Conservation (phyloP, 257 asterid species). For the Solanum habrochaites region DNA sequence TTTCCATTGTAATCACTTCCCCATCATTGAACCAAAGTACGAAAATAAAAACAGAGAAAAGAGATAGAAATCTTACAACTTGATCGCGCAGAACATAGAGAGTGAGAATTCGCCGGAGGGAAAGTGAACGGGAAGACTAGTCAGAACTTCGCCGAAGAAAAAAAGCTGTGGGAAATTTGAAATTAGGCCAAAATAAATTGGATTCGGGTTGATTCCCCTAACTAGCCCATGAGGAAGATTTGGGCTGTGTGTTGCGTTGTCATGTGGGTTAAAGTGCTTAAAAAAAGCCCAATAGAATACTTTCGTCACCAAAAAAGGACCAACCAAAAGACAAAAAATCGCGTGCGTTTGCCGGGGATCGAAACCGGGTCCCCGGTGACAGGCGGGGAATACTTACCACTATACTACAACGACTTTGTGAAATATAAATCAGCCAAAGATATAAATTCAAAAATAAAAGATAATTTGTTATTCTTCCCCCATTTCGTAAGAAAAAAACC, state of each 20-base stretch:
- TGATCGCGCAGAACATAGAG: neutral
- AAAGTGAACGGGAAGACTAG: neutral
- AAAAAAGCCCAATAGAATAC: neutral
- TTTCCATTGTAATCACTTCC: no score
- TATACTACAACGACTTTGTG: constrained; percentile 66
- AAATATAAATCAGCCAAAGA: rapidly evolving
- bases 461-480: no score
- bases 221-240: neutral
- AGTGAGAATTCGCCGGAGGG: neutral
- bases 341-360: constrained; percentile 98
- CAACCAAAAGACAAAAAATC: neutral
- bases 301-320: neutral
- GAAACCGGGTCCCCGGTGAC: constrained; percentile 99
- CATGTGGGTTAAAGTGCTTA: no score
- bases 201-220: neutral
- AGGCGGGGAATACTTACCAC: constrained; percentile 99
- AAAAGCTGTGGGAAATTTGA: neutral
- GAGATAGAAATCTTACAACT: neutral
- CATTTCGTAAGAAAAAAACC: no score
- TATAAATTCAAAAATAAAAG: no score
- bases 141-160: neutral
- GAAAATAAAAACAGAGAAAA: neutral
- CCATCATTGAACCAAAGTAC: no score
- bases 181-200: neutral
- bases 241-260: no score